A percentile compares a stretch with the other conserved stretches of the same genome.
These are phyloP conservation scores for Eutrema salsugineum DNA, from an alignment of 441 rosid species.

Conservation along the genomic window DNA sequence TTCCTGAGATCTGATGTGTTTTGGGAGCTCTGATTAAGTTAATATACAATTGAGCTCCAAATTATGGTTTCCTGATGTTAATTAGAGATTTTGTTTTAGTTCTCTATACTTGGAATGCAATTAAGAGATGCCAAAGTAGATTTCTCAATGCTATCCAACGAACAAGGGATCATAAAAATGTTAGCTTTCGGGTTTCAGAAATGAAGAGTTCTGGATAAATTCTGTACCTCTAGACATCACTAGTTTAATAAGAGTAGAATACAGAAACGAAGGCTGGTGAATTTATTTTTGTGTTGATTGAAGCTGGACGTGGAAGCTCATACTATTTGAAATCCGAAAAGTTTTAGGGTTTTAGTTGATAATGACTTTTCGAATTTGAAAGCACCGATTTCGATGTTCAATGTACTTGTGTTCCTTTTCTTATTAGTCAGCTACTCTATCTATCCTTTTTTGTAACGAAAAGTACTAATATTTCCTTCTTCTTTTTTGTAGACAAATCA, in stretches of 20 bases:
- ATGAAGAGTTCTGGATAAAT: background rate
- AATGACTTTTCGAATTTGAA: background rate
- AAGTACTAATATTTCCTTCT: background rate
- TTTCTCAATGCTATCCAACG: background rate
- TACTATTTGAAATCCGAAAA: background rate
- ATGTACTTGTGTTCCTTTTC: background rate
- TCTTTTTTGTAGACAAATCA: conserved; percentile 56
- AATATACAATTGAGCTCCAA: conserved; percentile 5
- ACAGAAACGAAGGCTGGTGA: background rate
- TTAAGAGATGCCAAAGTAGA: background rate
- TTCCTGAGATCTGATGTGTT: conserved; percentile 25
- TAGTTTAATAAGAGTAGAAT: background rate
- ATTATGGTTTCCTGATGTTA: background rate
- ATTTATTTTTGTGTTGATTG: background rate
- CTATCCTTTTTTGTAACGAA: background rate
- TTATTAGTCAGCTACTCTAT: background rate
- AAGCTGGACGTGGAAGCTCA: background rate
- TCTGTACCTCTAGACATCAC: background rate
- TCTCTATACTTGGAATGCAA: conserved; percentile 5
- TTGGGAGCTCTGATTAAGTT: conserved; percentile 35
- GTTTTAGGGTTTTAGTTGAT: background rate
- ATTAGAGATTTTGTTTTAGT: conserved; percentile 11
- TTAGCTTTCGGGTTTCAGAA: background rate
- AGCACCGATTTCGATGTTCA: background rate
- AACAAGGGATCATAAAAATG: background rate